Conservation (phyloP, 2,329 filamentous ascomycete species). For the Colletotrichum tofieldiae region DNA sequence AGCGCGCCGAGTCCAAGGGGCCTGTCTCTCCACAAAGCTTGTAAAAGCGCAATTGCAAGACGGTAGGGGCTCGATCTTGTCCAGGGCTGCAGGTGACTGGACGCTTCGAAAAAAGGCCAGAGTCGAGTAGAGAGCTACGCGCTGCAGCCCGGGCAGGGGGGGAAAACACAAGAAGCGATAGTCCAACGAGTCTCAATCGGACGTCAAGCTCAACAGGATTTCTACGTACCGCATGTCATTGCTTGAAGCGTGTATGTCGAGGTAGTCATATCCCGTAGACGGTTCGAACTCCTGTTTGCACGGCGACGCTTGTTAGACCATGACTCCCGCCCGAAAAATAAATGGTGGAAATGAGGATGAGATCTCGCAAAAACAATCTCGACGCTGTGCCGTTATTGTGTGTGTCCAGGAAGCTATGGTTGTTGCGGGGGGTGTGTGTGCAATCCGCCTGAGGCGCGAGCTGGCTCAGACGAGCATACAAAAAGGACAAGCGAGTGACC, state of each 20-base stretch:
- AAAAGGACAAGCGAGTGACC: conserved; percentile 17
- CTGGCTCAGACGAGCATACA: conserved; percentile 26
- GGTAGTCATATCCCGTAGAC: conserved; percentile 70
- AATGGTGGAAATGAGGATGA: conserved; percentile 20
- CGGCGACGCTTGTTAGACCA: conserved; percentile 48
- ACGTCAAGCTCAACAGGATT: conserved; percentile 42
- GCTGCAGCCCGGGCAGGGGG: conserved; percentile 17
- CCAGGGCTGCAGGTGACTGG: conserved; percentile 18
- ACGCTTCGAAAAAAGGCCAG: conserved; percentile 31
- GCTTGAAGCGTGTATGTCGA: conserved; percentile 64
- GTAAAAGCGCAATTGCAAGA: conserved; percentile 9
- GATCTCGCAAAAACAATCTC: conserved; percentile 26
- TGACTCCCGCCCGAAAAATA: conserved; percentile 21
- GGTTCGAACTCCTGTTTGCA: conserved; percentile 69
- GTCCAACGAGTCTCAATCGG: conserved; percentile 5
- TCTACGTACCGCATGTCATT: conserved; percentile 70
- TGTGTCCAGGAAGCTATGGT: conserved; percentile 14
- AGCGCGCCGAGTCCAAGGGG: conserved; percentile 10
- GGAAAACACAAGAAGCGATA: conserved; percentile 5
- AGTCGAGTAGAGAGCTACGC: conserved; percentile 35
- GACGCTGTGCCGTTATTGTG: conserved; percentile 36
- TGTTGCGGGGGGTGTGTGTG: conserved; percentile 6
- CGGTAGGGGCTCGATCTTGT: conserved; percentile 11
- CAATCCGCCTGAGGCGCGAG: conserved; percentile 30
- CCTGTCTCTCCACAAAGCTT: conserved; percentile 19